Conservation (phyloP, 805 yeast genomes). For the Aciculoconidium aculeatum region DNA sequence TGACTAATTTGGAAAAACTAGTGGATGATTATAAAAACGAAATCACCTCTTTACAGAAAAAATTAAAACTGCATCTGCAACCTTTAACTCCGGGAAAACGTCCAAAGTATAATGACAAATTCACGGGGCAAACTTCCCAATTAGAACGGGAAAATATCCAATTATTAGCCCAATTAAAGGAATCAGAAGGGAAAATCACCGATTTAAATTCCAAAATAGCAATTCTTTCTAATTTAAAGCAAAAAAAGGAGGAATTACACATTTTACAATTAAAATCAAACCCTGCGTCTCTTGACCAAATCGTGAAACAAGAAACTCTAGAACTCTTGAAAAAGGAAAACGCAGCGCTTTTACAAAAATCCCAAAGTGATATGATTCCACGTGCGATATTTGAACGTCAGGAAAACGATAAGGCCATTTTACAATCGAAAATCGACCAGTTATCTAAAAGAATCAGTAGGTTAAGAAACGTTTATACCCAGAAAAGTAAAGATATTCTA, state of each 20-base stretch:
- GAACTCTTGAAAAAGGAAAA: slow-evolving; percentile 55
- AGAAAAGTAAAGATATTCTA: slow-evolving; percentile 66
- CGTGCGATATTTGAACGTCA: slow-evolving; percentile 58
- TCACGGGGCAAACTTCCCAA: slow-evolving; percentile 11
- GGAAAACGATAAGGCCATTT: slow-evolving; percentile 44
- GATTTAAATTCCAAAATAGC: slow-evolving; percentile 32
- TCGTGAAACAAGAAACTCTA: slow-evolving; percentile 48
- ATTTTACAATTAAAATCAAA: slow-evolving; percentile 61
- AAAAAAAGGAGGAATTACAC: slow-evolving; percentile 26
- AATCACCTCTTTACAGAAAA: slow-evolving; percentile 28
- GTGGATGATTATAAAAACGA: slow-evolving; percentile 53
- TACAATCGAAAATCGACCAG: slow-evolving; percentile 43
- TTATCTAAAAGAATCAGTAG: slow-evolving; percentile 49
- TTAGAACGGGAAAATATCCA: slow-evolving; percentile 38
- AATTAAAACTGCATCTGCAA: slow-evolving; percentile 2
- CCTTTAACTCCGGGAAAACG: slow-evolving; percentile 10
- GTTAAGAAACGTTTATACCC: slow-evolving; percentile 51
- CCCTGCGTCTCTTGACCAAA: slow-evolving; percentile 59
- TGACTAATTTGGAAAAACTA: slow-evolving; percentile 39
- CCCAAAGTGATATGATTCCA: slow-evolving; percentile 42
- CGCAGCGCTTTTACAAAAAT: slow-evolving; percentile 37
- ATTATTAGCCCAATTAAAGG: slow-evolving; percentile 30
- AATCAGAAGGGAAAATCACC: slow-evolving; percentile 28
- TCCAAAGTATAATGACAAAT: slow-evolving; percentile 23
- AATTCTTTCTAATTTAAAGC: slow-evolving; percentile 15